phyloP scores from a whole-genome alignment of 345 rosid genomes.

The Aethionema arabicum region DNA sequence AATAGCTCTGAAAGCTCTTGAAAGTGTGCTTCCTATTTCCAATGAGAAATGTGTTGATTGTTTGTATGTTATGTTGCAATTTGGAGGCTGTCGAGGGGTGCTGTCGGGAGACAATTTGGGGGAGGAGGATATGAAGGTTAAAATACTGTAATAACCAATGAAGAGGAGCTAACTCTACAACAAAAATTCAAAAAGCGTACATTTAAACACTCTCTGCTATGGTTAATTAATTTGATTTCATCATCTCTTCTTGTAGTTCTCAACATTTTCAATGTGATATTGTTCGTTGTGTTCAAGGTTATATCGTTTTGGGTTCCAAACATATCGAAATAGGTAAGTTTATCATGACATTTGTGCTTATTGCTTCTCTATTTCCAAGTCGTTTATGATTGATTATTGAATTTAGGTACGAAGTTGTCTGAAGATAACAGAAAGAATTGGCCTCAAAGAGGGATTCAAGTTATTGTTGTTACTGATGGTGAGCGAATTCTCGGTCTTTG shows the following conservation, averaged over 20 bases:
- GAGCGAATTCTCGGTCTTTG: constrained; percentile 96
- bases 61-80: constrained; percentile 18
- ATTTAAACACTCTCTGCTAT: constrained; percentile 85
- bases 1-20: too few species aligned
- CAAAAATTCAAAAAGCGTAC: constrained; percentile 86
- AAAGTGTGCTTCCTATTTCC: too few species aligned
- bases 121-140: constrained; percentile 85
- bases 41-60: constrained; percentile 24
- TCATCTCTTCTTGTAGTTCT: constrained; percentile 26
- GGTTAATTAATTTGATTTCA: constrained; percentile 53
- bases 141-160: constrained; percentile 64
- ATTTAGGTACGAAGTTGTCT: constrained; percentile 71
- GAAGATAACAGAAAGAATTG: constrained; percentile 92
- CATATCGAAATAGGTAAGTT: constrained; percentile 84
- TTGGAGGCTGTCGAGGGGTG: too few species aligned
- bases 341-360: constrained; percentile 14
- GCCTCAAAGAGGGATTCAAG: constrained; percentile 92
- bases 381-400: constrained; percentile 3
- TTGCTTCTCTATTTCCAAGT: neutral
- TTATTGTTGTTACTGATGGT: constrained; percentile 96
- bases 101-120: constrained; percentile 91
- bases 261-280: constrained; percentile 94
- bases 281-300: too few species aligned
- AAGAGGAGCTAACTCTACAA: constrained; percentile 71
- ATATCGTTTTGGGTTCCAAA: constrained; percentile 79